Conservation (phyloP, 2,329 filamentous ascomycete genomes). For the Paracamarosporium sp. region DNA sequence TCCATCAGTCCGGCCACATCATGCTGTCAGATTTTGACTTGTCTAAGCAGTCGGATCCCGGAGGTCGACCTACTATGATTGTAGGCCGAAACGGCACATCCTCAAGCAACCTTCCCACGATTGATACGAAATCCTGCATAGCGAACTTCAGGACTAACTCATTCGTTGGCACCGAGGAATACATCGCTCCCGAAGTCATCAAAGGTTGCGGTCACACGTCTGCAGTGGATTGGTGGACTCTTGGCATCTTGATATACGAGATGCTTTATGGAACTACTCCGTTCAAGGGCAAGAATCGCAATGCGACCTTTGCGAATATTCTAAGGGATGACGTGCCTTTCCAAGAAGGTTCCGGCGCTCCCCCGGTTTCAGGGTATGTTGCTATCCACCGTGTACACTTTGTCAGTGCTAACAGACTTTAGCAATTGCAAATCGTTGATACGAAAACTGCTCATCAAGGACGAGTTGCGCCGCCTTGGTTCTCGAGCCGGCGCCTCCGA, state of each 20-base stretch:
- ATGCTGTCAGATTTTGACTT: slow-evolving; percentile 99
- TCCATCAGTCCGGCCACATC: slow-evolving; percentile 99
- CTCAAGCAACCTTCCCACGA: slow-evolving; percentile 87
- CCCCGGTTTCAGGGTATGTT: slow-evolving; percentile 89
- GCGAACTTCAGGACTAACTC: slow-evolving; percentile 98
- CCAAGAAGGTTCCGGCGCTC: slow-evolving; percentile 82
- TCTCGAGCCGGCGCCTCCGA: slow-evolving; percentile 95
- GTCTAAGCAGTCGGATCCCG: slow-evolving; percentile 95
- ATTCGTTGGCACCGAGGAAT: slow-evolving; percentile 98
- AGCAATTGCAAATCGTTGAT: slow-evolving; percentile 97
- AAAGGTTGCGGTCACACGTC: slow-evolving; percentile 98
- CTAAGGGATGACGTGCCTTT: slow-evolving; percentile 94
- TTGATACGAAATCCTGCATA: slow-evolving; percentile 98
- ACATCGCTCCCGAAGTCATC: slow-evolving; percentile 98
- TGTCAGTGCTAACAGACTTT: slow-evolving; percentile 36
- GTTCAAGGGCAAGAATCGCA: slow-evolving; percentile 99
- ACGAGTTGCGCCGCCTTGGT: slow-evolving; percentile 90
- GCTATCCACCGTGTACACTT: not conserved
- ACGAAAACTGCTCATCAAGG: slow-evolving; percentile 95
- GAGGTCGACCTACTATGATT: slow-evolving; percentile 98
- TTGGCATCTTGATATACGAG: slow-evolving; percentile 96
- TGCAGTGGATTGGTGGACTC: slow-evolving; percentile 98
- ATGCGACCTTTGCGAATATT: slow-evolving; percentile 98
- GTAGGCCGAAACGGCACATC: slow-evolving; percentile 83
- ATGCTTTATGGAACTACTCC: slow-evolving; percentile 99